Base-by-base conservation (phyloP, 495 filamentous ascomycete species). In the Annulohypoxylon stygium region DNA sequence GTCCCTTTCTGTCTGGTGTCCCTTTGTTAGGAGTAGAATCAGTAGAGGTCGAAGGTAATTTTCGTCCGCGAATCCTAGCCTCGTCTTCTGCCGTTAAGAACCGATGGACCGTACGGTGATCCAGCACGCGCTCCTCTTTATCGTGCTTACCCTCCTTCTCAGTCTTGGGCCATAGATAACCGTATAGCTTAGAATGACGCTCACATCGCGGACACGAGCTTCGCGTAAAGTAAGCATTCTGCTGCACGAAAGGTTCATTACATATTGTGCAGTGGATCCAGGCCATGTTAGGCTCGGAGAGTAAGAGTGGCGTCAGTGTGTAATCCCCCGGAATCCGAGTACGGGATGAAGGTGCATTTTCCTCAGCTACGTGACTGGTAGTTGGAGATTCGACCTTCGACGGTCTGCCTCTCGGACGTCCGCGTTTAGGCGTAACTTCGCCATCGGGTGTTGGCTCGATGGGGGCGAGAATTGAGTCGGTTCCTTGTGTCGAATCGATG, bases 141-240 rank as follows among this genome's bases (percentile, higher is more conserved):
- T 98, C 96, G 10, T 83, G 67, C 16, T 87, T 87, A 0, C 92
- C 92, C 65, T 90, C 86, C 20, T 85, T 90, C 39, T 97, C 92
- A 1, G 97, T 98, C 81, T 98, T 97, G 16, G 96, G 96, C 97
- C 97, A 99, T 59, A 89, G 86, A 75, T 92, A 97, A 0, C 97
- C 97, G 78, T 98, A 99, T 1, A 99, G 84, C 80, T 97, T 98
- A 26, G 92, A 95, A 74, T 99, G 96, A 0, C 97, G 87, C 83
- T 98, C 97, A 81, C 96, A 99, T 16, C 97, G 89, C 9, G 92
- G 93, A 77, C 96, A 99, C 30, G 92, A 91, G 23, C 89, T 87
- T 14, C 92, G 90, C 2, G 95, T 97, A 62, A 90, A 90, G 78
- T 96, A 98, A 2, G 91, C 93, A 74, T 98, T 91, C 16, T 86